Evolutionary conservation across 2,329 filamentous ascomycete genomes (phyloP), one percentile per base, ranked within the genome.

Genomic region (Meredithiella fracta): DNA sequence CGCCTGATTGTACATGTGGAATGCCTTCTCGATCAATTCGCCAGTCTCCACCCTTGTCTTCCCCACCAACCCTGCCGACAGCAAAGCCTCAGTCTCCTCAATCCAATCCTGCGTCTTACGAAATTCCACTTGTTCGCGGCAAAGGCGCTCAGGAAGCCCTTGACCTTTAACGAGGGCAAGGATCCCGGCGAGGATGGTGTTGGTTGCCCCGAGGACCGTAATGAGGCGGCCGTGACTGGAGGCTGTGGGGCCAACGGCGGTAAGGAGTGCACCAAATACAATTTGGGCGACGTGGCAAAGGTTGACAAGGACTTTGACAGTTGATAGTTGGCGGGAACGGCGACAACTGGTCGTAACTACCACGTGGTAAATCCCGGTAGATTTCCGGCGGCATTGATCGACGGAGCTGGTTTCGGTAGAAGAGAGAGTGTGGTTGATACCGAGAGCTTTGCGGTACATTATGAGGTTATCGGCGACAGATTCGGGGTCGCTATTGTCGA

Each of bases 161-260:
- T 73, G 73, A 3, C 73, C 72, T 62, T 75, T 76, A 50, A 77
- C 63, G 6, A 77, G 71, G 0, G 79, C 79, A 20, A 84, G 65
- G 1, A 81, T 67, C 15, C 82, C 80, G 1, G 81, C 81, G 4
- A 83, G 70, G 2, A 80, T 66, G 2, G 79, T 82, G 62, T 84
- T 85, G 9, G 78, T 64, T 1, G 79, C 79, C 2, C 82, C 80
- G 1, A 84, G 67, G 0, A 77, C 65, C 8, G 77, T 79, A 63
- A 84, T 77, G 14, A 63, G 51, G 20, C 72, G 68, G 17, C 76
- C 65, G 60, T 82, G 73, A 15, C 73, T 67, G 1, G 74, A 69
- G 15, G 73, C 68, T 0, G 64, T 62, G 0, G 73, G 67, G 0
- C 74, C 73, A 7, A 76, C 64, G 0, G 71, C 68, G 1, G 73